Evolutionary conservation across 2,329 filamentous ascomycete genomes (phyloP), one percentile per base, ranked within the genome.

Genomic region (Karstenula rhodostoma): DNA sequence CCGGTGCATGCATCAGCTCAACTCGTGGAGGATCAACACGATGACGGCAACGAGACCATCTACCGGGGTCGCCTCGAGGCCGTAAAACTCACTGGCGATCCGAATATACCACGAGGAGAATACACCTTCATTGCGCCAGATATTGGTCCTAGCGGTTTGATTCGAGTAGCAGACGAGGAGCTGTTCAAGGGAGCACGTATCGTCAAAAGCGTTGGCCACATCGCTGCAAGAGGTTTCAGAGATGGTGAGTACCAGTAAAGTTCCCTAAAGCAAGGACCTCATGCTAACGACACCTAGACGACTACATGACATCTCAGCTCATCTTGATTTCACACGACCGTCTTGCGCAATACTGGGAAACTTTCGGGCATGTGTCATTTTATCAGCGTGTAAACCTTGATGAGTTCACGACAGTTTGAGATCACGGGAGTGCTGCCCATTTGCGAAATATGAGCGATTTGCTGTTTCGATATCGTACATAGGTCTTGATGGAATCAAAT

Each of bases 51-150:
- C 27, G 66, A 73, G 6, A 59, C 57, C 15, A 80, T 87, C 1
- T 87, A 91, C 66, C 83, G 82, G 13, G 92, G 93, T 4, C 83
- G 88, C 1, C 77, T 98, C 3, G 89, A 94, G 75, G 94, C 91
- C 0, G 88, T 97, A 72, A 98, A 98, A 75, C 81, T 99, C 35
- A 98, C 94, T 0, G 94, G 94, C 0, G 94, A 99, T 71, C 88
- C 90, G 0, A 96, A 97, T 67, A 88, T 98, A 15, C 94, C 94
- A 0, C 85, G 94, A 9, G 94, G 94, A 9, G 90, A 97, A 76
- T 87, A 89, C 67, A 92, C 91, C 0, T 97, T 96, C 74, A 84
- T 92, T 3, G 90, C 89, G 0, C 86, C 92, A 5, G 93, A 97
- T 67, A 86, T 98, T 37, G 89, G 91, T 0, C 82, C 85, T 0